Evolutionary conservation across 768 basidiomycete species (phyloP).

Genomic region (Phaffia tasmanica): DNA sequence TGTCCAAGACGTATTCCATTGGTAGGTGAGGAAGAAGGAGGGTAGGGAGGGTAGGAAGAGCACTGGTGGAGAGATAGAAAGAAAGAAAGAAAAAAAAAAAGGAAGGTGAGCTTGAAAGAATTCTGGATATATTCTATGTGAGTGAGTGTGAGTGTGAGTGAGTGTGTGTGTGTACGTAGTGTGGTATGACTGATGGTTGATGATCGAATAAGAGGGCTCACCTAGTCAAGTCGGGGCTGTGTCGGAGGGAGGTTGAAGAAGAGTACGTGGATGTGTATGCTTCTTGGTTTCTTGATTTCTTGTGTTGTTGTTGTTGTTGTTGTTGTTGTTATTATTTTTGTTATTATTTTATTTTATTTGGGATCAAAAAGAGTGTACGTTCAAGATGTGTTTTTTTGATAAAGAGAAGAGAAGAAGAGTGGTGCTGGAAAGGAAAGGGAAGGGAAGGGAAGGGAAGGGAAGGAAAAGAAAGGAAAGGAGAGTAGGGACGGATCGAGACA

Average conservation of each 20-base stretch:
- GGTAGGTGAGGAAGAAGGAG: constrained; percentile 14
- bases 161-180: background rate
- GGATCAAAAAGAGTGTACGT: background rate
- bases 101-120: background rate
- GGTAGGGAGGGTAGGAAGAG: background rate
- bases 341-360: no score
- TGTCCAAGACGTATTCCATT: constrained; percentile 75
- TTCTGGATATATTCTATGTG: background rate
- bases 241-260: background rate
- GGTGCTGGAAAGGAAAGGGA: background rate
- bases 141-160: background rate
- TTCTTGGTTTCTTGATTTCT: background rate
- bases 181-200: background rate
- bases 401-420: background rate
- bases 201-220: background rate
- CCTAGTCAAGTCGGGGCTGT: no score
- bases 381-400: background rate
- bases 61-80: background rate
- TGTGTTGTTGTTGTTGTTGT: no score
- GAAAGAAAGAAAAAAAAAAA: background rate
- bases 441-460: background rate
- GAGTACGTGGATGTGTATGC: background rate
- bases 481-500: constrained; percentile 50
- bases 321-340: no score
- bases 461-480: background rate